Evolutionary conservation across 805 yeast species (phyloP), one percentile per base, ranked within the genome.

Genomic region (Ogataea minuta): DNA sequence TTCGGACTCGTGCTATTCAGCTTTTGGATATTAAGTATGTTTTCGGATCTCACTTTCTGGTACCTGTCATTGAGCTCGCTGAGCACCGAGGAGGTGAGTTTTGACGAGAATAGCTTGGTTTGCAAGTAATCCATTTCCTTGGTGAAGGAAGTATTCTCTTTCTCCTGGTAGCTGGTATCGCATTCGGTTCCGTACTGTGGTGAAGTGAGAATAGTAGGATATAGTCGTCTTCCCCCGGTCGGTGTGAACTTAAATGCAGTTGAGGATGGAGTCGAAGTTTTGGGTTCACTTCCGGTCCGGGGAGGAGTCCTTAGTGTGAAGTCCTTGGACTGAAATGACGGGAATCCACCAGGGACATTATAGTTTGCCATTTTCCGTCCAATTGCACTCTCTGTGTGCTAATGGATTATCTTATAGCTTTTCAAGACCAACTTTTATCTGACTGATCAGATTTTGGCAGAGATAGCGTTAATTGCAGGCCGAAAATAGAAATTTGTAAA

Each of bases 31-130:
- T 51, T 48, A 16, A 32, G 28, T 4, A 56, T 40, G 12, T 54
- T 52, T 19, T 60, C 59, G 3, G 50, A 49, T 34, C 67, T 57
- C 24, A 68, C 69, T 38, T 66, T 58, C 26, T 57, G 61, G 31
- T 71, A 72, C 33, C 77, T 53, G 21, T 58, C 50, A 38, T 67
- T 69, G 44, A 74, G 60, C 45, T 74, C 79, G 31, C 55, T 59
- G 37, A 74, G 46, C 9, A 74, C 78, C 30, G 67, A 70, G 31
- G 64, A 63, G 17, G 72, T 68, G 28, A 74, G 61, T 31, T 63
- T 65, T 39, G 72, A 64, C 1, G 80, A 73, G 56, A 72, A 76
- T 35, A 76, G 67, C 39, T 67, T 67, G 12, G 64, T 59, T 35
- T 70, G 61, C 59, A 75, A 36, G n/a, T 47, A 46, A 23, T 62